A percentile compares a stretch with the other conserved stretches of the same genome.
Evolutionary conservation across 2,329 filamentous ascomycete genomes (phyloP).

Genomic region (Claviceps purpurea): DNA sequence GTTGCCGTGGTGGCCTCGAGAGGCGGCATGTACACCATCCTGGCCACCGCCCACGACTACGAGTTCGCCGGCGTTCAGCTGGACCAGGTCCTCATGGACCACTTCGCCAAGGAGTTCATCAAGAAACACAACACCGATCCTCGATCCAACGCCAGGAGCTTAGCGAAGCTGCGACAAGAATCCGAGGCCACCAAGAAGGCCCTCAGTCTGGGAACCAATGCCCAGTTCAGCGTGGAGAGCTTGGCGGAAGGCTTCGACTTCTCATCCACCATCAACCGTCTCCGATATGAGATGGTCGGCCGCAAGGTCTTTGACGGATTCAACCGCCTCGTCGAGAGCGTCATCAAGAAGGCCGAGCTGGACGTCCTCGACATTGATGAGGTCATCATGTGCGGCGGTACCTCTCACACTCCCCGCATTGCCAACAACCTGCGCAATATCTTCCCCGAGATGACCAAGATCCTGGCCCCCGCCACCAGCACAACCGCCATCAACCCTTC

Average conservation of each 20-base stretch:
- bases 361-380: slow-evolving; percentile 90
- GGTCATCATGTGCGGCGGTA: slow-evolving; percentile 85
- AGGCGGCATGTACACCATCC: slow-evolving; percentile 89
- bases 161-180: slow-evolving; percentile 89
- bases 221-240: slow-evolving; percentile 85
- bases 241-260: slow-evolving; percentile 84
- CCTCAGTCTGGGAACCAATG: slow-evolving; percentile 75
- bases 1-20: slow-evolving; percentile 81
- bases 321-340: slow-evolving; percentile 70
- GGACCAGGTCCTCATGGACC: slow-evolving; percentile 83
- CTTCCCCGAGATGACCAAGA: slow-evolving; percentile 67
- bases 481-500: slow-evolving; percentile 79
- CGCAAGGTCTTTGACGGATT: slow-evolving; percentile 82
- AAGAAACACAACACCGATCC: slow-evolving; percentile 94
- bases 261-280: slow-evolving; percentile 79
- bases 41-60: slow-evolving; percentile 91
- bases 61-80: slow-evolving; percentile 77
- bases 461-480: slow-evolving; percentile 73
- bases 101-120: slow-evolving; percentile 97
- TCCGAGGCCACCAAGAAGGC: slow-evolving; percentile 86
- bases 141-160: slow-evolving; percentile 61
- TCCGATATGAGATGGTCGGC: slow-evolving; percentile 80
- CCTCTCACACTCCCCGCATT: slow-evolving; percentile 86
- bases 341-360: slow-evolving; percentile 80
- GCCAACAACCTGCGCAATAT: slow-evolving; percentile 64